These are phyloP conservation scores for Phalaenopsis aphrodite DNA, from an alignment of 106 monocot species.

Conservation along the genomic window DNA sequence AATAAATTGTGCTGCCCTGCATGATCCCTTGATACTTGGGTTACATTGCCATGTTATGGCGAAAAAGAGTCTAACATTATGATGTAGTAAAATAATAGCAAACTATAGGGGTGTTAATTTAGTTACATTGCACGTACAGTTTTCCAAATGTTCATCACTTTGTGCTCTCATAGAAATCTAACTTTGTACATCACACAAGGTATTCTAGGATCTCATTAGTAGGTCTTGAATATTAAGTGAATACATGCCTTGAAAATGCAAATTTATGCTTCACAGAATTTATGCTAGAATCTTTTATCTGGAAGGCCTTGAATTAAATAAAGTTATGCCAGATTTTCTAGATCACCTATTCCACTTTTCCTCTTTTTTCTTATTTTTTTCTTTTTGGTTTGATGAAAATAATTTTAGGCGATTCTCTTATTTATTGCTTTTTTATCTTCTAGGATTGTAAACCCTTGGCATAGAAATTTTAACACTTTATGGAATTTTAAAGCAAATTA, in stretches of 20 bases:
- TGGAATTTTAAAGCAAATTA: not conserved
- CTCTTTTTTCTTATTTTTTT: not conserved
- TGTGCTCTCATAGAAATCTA: not conserved
- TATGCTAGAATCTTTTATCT: not conserved
- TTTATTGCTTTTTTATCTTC: not conserved
- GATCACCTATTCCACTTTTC: not conserved
- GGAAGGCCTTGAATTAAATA: not conserved
- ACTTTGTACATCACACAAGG: not conserved
- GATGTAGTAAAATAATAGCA: not conserved
- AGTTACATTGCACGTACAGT: not conserved
- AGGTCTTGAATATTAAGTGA: not conserved
- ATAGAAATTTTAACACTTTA: not conserved
- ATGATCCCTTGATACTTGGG: not conserved
- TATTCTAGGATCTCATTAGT: not conserved
- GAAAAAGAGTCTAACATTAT: not conserved
- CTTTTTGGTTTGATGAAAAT: not conserved
- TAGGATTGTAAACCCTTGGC: not conserved
- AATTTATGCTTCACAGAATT: not conserved
- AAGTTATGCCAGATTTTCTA: not conserved
- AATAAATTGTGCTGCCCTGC: not conserved
- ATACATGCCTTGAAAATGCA: not conserved
- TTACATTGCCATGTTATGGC: not conserved
- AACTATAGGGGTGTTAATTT: not conserved
- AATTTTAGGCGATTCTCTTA: slow-evolving; percentile 5
- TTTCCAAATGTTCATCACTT: not conserved